Percentiles rank a stretch among this genome's conserved stretches.
Evolutionary conservation across 441 rosid genomes (phyloP).

Genomic region (Bocquillonia castaneifolia): DNA sequence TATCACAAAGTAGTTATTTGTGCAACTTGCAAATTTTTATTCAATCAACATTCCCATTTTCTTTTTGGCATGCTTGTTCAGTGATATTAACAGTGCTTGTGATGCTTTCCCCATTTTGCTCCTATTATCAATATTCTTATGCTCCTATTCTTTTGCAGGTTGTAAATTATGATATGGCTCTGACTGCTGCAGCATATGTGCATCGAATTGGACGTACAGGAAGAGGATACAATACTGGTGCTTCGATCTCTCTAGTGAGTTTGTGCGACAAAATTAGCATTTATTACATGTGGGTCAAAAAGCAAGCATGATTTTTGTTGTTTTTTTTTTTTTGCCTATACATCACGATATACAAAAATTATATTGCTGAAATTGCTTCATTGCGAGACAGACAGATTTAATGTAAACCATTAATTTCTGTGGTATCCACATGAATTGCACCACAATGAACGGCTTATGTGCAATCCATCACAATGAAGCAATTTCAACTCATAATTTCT

Average conservation of each 20-base stretch:
- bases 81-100: neutral
- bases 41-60: neutral
- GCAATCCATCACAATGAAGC: too few species aligned
- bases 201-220: slow-evolving; percentile 98
- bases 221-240: slow-evolving; percentile 75
- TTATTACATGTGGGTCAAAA: slow-evolving; percentile 1
- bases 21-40: neutral
- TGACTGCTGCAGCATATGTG: slow-evolving; percentile 61
- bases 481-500: too few species aligned
- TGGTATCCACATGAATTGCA: too few species aligned
- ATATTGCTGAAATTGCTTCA: too few species aligned
- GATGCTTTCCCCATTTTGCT: neutral
- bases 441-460: too few species aligned
- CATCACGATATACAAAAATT: too few species aligned
- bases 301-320: too few species aligned
- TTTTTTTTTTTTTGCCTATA: too few species aligned
- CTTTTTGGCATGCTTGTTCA: neutral
- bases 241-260: slow-evolving; percentile 82
- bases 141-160: slow-evolving; percentile 44
- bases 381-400: too few species aligned
- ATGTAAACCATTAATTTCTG: too few species aligned
- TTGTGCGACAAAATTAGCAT: slow-evolving; percentile 13
- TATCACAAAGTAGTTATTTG: too few species aligned
- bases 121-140: slow-evolving; percentile 12
- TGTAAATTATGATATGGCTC: slow-evolving; percentile 85